phyloP scores from a whole-genome alignment of 2,329 filamentous ascomycete species.

The Xylariaceae sp. region DNA sequence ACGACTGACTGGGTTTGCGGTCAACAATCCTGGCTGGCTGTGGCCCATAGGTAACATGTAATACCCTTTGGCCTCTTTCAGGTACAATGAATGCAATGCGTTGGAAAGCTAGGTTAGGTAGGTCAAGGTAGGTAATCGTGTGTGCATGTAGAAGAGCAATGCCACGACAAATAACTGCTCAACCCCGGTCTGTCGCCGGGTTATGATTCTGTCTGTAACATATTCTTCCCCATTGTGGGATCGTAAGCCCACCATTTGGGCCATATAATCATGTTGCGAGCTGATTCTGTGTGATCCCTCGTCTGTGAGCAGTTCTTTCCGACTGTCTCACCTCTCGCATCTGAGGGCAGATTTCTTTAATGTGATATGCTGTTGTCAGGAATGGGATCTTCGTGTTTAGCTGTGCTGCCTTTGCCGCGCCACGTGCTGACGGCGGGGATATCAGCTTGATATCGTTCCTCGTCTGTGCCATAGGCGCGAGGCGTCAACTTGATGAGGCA shows the following conservation, averaged over 20 bases:
- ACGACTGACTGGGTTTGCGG: not conserved
- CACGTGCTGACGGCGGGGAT: constrained; percentile 96
- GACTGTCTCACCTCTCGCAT: not conserved
- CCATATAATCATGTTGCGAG: not conserved
- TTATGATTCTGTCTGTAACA: not conserved
- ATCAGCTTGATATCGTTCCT: constrained; percentile 80
- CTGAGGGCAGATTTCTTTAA: constrained; percentile 1
- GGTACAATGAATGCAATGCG: not conserved
- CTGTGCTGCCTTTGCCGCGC: constrained; percentile 83
- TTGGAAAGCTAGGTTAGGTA: not conserved
- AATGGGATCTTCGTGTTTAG: constrained; percentile 69
- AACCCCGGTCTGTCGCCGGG: not conserved
- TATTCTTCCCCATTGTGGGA: not conserved
- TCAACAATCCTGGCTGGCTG: not conserved
- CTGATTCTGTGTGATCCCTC: not conserved
- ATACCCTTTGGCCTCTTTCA: not conserved
- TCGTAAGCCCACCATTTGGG: not conserved
- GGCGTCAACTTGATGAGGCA: constrained; percentile 95
- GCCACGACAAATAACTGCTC: not conserved
- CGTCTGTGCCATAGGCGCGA: constrained; percentile 86
- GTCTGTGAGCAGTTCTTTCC: not conserved
- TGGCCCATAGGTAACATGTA: not conserved
- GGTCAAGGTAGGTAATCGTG: not conserved
- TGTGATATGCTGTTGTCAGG: constrained; percentile 24
- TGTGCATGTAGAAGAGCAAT: not conserved